Base-by-base conservation (phyloP, 179 eudicot species). In the Vitellaria paradoxa region DNA sequence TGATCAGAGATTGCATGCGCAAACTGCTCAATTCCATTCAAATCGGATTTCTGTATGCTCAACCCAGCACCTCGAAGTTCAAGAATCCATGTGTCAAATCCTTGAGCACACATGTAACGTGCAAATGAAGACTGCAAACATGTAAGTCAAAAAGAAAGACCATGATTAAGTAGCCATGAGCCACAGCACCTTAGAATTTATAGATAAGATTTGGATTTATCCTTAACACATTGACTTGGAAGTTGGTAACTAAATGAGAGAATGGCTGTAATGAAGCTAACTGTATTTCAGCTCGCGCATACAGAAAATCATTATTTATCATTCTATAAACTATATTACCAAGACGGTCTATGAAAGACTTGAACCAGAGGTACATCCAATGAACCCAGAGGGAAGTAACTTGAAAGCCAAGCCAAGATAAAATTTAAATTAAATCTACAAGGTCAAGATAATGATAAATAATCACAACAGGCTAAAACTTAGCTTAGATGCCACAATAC, bases 11-110 rank as follows among this genome's bases (percentile, higher is more conserved):
- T 88, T 82, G 80, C 90, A 80, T 87, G 87, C 69, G 91, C 96
- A 46, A 92, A 82, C 72, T 80, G 85, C 80, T 91, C 98, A 69
- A 92, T 79, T 40, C 81, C 89, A 82, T 87, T 84, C 2, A 77
- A 64, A 79, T 91, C 84, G 71, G 90, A 79, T 42, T 63, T 87
- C 49, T 82, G 87, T 85, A 81, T 84, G 85, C 98, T 96, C 87
- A 96, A 79, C 45, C 98, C 98, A 69, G 98, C 98, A 74, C 99
- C 99, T 84, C 99, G 89, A 82, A 94, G 89, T 85, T 96, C 99
- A 72, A 96, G 91, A 82, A 96, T 82, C 99, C 97, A 96, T 62
- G 99, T 96, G 82, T 96, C 99, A 86, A 88, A 96, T 82, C 99
- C 99, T 91, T 96, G 92, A 73, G 89, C 93, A 81, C 93, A 92